These are phyloP conservation scores for Chytriomyces hyalinus DNA, from an alignment of 192 early-diverging fungal genomes.

Conservation along the genomic window DNA sequence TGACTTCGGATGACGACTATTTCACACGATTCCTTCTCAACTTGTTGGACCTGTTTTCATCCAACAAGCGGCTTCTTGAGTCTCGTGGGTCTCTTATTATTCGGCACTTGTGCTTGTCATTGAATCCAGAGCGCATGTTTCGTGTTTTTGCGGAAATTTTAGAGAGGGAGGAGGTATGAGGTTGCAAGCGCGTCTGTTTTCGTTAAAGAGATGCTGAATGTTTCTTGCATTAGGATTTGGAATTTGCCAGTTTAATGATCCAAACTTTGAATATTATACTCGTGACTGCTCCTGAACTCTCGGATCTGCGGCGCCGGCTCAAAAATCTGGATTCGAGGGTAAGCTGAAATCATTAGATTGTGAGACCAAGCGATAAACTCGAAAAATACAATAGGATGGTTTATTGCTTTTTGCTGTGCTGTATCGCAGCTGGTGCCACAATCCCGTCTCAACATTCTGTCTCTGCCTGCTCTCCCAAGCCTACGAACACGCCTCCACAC, in stretches of 20 bases:
- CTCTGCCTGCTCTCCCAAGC: slow-evolving; percentile 96
- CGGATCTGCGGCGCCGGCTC: slow-evolving; percentile 77
- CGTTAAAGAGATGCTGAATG: neutral
- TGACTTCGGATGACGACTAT: slow-evolving; percentile 81
- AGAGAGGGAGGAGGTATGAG: slow-evolving; percentile 74
- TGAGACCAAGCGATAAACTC: neutral
- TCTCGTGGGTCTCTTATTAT: slow-evolving; percentile 90
- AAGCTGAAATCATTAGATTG: neutral
- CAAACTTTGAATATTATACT: slow-evolving; percentile 97
- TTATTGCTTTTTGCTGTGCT: slow-evolving; percentile 82
- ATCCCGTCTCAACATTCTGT: slow-evolving; percentile 90
- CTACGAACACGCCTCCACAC: slow-evolving; percentile 82
- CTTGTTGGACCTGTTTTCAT: slow-evolving; percentile 87
- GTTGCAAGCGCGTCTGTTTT: neutral
- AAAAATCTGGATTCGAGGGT: slow-evolving; percentile 76
- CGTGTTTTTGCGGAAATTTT: slow-evolving; percentile 85
- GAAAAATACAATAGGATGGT: slow-evolving; percentile 60
- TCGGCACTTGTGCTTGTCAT: slow-evolving; percentile 85
- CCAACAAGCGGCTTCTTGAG: slow-evolving; percentile 86
- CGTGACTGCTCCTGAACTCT: slow-evolving; percentile 91
- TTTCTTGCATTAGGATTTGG: slow-evolving; percentile 67
- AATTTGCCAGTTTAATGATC: slow-evolving; percentile 97
- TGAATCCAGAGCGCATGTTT: slow-evolving; percentile 92
- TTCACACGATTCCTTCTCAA: slow-evolving; percentile 88
- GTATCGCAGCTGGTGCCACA: slow-evolving; percentile 97